Evolutionary conservation across 2,329 filamentous ascomycete genomes (phyloP), one percentile per base, ranked within the genome.

Genomic region (Stylonectria norvegica): DNA sequence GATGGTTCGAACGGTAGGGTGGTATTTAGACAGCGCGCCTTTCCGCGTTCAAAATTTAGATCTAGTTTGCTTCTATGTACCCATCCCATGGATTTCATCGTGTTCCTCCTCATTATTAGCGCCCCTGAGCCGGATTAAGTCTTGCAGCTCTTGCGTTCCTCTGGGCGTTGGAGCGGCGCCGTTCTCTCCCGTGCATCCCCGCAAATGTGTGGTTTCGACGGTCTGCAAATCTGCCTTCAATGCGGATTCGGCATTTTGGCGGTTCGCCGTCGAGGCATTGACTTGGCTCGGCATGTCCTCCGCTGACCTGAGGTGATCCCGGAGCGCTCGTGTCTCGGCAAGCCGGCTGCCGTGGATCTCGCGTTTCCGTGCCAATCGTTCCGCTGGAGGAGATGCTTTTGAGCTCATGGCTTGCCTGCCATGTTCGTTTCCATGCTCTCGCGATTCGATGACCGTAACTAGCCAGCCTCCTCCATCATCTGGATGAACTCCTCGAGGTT

Each of bases 401-500:
- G 30, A 38, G 34, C 18, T 16, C 20, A 19, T 19, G 15, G 44
- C 37, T 40, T 27, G 9, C 25, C 32, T 12, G 37, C 18, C 17
- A 23, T 19, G 28, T 28, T 38, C 11, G 14, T 47, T 34, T 30
- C 39, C 23, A 20, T 38, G 20, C 29, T 32, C 18, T 30, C 18
- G 30, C 27, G 22, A 18, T 42, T 18, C 14, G 10, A n/a, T 42
- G 17, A 18, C n/a, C 17, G 23, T 18, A 14, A 34, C 55, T 62
- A 65, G 38, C 61, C 59, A 43, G 65, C 64, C 55, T 69, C 65
- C 43, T 68, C 65, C 72, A 77, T 76, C 67, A 83, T 79, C 56
- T 79, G 77, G 37, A 82, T 76, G 59, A 86, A 86, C 62, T 86
- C 82, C 42, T 85, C 81, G 51, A 79, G 71, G 49, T 78, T 80